Evolutionary conservation across 2,329 filamentous ascomycete species (phyloP), one percentile per base, ranked within the genome.

Genomic region (Periconia digitata): DNA sequence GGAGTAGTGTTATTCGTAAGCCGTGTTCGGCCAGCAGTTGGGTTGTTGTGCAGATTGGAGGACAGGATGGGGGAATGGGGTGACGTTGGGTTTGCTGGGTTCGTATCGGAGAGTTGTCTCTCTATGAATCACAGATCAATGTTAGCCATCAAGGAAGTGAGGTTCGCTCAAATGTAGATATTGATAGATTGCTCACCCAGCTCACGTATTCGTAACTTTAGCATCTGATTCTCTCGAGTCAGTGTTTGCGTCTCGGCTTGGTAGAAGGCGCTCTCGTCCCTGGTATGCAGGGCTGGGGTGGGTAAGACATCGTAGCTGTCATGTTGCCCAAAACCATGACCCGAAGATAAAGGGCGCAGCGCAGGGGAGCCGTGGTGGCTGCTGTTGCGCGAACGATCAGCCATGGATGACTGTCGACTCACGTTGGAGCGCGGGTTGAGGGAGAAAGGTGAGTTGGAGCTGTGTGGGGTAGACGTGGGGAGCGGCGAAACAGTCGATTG

Each of bases 161-260:
- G 27, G 3, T 38, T 7, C 10, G 8, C 3, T 20, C 16, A 2
- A 5, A 20, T 10, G 12, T 37, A 3, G 8, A 16, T 12, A 7
- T 6, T 15, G 2, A 3, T 5, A 8, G 1, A 6, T 13, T 10
- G 48, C 53, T 58, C 73, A 87, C 86, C 87, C 13, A 91, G 73
- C 61, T 91, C 87, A 29, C 85, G 79, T 50, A 91, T 88, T 41
- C 89, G 79, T 66, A 85, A 80, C 52, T 86, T 84, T 43, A 92
- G 74, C 88, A 92, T 91, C 71, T 92, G 88, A 58, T 92, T 92
- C 74, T 92, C 89, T 21, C 89, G 79, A 18, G 85, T 81, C 60
- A 92, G 72, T 73, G 84, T 90, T 71, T 90, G 86, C 1, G 87
- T 90, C 72, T 92, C 89, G 4, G 88, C 88, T 67, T 91, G 87